These are phyloP conservation scores for Candida adriatica DNA, from an alignment of 805 yeast genomes.

Conservation along the genomic window DNA sequence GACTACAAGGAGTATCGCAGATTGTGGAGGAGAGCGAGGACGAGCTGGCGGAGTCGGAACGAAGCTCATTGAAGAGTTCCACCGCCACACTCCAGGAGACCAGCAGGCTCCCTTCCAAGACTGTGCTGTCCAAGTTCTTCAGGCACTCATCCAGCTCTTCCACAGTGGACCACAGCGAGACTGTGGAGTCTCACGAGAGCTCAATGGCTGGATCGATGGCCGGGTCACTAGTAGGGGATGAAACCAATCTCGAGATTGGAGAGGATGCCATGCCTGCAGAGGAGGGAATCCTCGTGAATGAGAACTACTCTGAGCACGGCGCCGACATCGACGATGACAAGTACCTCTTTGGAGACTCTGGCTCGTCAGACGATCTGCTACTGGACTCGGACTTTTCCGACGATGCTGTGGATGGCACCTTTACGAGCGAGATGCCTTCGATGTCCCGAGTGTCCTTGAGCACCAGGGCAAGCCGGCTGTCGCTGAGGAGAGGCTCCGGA, in stretches of 20 bases:
- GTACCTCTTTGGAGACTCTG: constrained; percentile 15
- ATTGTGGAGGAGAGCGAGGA: constrained; percentile 10
- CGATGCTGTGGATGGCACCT: too few species aligned
- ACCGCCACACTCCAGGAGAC: constrained; percentile 1
- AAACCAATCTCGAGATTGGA: constrained; percentile 5
- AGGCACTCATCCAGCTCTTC: constrained; percentile 18
- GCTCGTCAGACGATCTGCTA: constrained; percentile 24
- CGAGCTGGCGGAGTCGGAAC: too few species aligned
- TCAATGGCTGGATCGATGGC: constrained; percentile 1
- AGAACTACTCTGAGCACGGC: constrained; percentile 18
- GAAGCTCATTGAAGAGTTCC: too few species aligned
- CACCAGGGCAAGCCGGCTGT: too few species aligned
- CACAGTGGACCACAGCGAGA: constrained; percentile 9
- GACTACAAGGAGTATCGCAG: constrained; percentile 5
- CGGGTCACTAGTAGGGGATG: constrained; percentile 6
- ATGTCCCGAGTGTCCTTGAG: too few species aligned
- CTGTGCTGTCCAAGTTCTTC: constrained; percentile 21
- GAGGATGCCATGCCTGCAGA: constrained; percentile 4
- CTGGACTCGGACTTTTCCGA: constrained; percentile 29
- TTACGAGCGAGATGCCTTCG: too few species aligned
- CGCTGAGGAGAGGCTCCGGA: too few species aligned
- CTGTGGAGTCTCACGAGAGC: constrained; percentile 3
- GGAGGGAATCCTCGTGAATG: constrained; percentile 20
- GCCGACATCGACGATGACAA: constrained; percentile 12
- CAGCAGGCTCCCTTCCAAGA: constrained; percentile 5